These are phyloP conservation scores for Verticillium tricorpus DNA, from an alignment of 2,329 filamentous ascomycete species.

Conservation along the genomic window DNA sequence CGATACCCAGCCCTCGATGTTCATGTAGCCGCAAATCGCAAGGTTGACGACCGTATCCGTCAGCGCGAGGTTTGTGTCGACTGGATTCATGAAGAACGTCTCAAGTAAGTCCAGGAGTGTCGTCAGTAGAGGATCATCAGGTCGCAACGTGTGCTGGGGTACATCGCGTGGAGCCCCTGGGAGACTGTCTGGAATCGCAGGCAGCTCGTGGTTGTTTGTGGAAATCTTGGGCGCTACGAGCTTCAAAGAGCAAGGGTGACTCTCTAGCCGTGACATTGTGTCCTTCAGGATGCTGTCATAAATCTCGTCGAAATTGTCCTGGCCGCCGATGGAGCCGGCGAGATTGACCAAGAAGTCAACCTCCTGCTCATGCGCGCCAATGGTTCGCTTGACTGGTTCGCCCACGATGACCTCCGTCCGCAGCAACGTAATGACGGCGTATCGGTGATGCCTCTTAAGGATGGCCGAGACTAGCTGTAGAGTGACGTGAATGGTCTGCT, in stretches of 20 bases:
- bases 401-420: constrained; percentile 57
- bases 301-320: constrained; percentile 65
- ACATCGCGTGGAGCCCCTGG: constrained; percentile 59
- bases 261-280: constrained; percentile 62
- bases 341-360: constrained; percentile 66
- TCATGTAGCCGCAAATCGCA: constrained; percentile 78
- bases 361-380: constrained; percentile 71
- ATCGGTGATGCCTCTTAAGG: constrained; percentile 80
- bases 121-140: constrained; percentile 58
- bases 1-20: constrained; percentile 85
- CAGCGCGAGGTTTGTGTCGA: constrained; percentile 84
- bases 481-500: constrained; percentile 86
- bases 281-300: constrained; percentile 72
- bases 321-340: constrained; percentile 63
- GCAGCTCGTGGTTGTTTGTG: constrained; percentile 51
- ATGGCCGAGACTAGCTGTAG: constrained; percentile 84
- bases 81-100: constrained; percentile 82
- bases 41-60: constrained; percentile 81
- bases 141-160: constrained; percentile 55
- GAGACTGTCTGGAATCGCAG: constrained; percentile 49
- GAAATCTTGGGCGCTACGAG: constrained; percentile 59
- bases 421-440: constrained; percentile 74
- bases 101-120: constrained; percentile 67
- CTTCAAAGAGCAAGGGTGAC: constrained; percentile 67
- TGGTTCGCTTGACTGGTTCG: constrained; percentile 56